Evolutionary conservation across 257 asterid species (phyloP).

Genomic region (Solanum commersonii): DNA sequence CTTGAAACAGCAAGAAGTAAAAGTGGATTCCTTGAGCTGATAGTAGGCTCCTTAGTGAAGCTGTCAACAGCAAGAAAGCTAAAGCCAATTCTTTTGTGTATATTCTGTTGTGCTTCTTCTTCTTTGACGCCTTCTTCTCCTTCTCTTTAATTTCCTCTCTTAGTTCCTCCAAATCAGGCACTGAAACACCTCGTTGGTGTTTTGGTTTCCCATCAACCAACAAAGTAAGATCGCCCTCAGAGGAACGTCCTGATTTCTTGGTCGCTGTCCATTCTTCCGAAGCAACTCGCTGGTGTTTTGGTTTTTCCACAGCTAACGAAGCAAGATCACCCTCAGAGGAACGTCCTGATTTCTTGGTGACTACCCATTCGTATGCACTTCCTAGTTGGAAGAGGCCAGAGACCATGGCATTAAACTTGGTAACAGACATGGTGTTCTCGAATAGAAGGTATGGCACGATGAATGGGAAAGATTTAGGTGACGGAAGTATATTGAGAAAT

Average conservation of each 20-base stretch:
- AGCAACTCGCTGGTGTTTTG: conserved; percentile 38
- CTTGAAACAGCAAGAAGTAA: conserved; percentile 89
- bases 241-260: conserved; percentile 75
- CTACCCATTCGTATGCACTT: conserved; percentile 93
- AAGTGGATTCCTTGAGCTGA: conserved; percentile 97
- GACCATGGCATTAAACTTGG: conserved; percentile 92
- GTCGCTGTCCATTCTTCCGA: conserved; percentile 32
- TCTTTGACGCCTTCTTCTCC: conserved; percentile 23
- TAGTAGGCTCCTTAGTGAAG: conserved; percentile 65
- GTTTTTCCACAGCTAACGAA: conserved; percentile 39
- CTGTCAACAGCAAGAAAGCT: conserved; percentile 78
- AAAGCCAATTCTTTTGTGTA: conserved; percentile 72
- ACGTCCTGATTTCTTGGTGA: conserved; percentile 81
- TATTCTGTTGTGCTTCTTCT: conserved; percentile 76
- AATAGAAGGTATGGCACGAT: conserved; percentile 80
- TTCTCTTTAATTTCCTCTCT: conserved; percentile 36
- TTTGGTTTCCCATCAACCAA: conserved; percentile 36
- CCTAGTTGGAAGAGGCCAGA: conserved; percentile 93
- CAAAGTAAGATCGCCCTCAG: conserved; percentile 58
- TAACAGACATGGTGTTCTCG: conserved; percentile 95
- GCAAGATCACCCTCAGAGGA: conserved; percentile 79
- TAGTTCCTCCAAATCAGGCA: conserved; percentile 59
- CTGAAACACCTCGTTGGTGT: conserved; percentile 57
- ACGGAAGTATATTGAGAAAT: conserved; percentile 65
- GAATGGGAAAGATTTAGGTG: conserved; percentile 90